These are phyloP conservation scores for Myrica gale DNA, from an alignment of 306 rosid species.

Conservation along the genomic window DNA sequence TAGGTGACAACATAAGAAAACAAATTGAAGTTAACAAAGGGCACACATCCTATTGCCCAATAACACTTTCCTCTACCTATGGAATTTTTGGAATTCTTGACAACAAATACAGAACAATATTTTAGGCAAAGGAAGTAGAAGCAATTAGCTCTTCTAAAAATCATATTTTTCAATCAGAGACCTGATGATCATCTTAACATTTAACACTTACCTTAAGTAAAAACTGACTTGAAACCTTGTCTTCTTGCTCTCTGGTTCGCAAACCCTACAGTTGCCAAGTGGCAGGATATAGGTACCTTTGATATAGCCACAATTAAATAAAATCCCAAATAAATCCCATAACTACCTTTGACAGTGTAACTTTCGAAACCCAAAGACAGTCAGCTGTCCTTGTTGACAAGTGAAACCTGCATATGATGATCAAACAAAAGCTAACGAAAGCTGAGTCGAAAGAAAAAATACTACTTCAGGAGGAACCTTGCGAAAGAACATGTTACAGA, in stretches of 20 bases:
- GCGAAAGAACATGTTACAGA: neutral
- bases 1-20: slow-evolving; percentile 29
- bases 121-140: neutral
- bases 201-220: slow-evolving; percentile 63
- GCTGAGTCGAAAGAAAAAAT: slow-evolving; percentile 8
- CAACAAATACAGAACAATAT: neutral
- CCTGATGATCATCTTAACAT: slow-evolving; percentile 22
- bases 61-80: slow-evolving; percentile 19
- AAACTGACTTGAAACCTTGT: slow-evolving; percentile 63
- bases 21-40: slow-evolving; percentile 6
- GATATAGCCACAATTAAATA: slow-evolving; percentile 21
- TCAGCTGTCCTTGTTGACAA: slow-evolving; percentile 85
- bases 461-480: neutral
- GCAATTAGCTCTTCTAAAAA: slow-evolving; percentile 25
- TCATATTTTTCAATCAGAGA: slow-evolving; percentile 21
- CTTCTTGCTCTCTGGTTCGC: slow-evolving; percentile 87
- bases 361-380: slow-evolving; percentile 59
- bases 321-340: slow-evolving; percentile 12
- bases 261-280: slow-evolving; percentile 52
- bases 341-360: slow-evolving; percentile 72
- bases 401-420: slow-evolving; percentile 51
- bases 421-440: slow-evolving; percentile 18
- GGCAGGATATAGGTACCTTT: slow-evolving; percentile 3
- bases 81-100: slow-evolving; percentile 16
- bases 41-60: slow-evolving; percentile 16